Evolutionary conservation across 2,329 filamentous ascomycete species (phyloP).

Genomic region (Elsinoe ampelina): DNA sequence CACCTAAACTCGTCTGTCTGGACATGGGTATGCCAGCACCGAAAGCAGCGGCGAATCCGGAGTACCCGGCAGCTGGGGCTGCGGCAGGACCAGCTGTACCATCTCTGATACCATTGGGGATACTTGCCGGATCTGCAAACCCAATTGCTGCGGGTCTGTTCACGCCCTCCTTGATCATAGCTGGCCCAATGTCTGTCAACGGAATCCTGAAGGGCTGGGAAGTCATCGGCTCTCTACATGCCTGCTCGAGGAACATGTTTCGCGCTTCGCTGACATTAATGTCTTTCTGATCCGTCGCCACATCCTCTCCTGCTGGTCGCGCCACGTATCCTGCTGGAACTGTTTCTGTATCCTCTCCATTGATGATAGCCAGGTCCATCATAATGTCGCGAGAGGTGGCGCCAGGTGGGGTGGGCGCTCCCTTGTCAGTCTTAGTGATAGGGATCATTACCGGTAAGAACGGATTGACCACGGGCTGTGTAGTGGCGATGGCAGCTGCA

Average conservation of each 20-base stretch:
- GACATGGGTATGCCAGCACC: slow-evolving; percentile 23
- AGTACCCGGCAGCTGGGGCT: slow-evolving; percentile 18
- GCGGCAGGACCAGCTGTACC: slow-evolving; percentile 17
- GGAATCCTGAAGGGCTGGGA: slow-evolving; percentile 27
- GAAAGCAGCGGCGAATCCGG: slow-evolving; percentile 21
- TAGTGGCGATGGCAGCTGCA: slow-evolving; percentile 27
- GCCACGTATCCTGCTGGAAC: slow-evolving; percentile 12
- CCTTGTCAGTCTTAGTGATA: slow-evolving; percentile 39
- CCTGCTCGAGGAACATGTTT: slow-evolving; percentile 29
- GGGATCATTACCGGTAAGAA: slow-evolving; percentile 40
- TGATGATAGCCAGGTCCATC: slow-evolving; percentile 42
- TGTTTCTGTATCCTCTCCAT: slow-evolving; percentile 21
- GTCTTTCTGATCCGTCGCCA: slow-evolving; percentile 15
- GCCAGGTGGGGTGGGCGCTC: slow-evolving; percentile 37
- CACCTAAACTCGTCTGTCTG: slow-evolving; percentile 19
- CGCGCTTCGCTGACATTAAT: slow-evolving; percentile 18
- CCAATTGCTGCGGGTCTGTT: slow-evolving; percentile 26
- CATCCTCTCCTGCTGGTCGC: slow-evolving; percentile 9
- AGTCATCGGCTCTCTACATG: slow-evolving; percentile 20
- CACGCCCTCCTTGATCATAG: slow-evolving; percentile 26
- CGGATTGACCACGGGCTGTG: slow-evolving; percentile 28
- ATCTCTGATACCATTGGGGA: slow-evolving; percentile 15
- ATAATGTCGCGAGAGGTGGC: slow-evolving; percentile 37
- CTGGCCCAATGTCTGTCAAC: slow-evolving; percentile 27
- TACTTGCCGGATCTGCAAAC: slow-evolving; percentile 23